Evolutionary conservation across 148 eudicot genomes (phyloP).

Genomic region (Bassia scoparia): DNA sequence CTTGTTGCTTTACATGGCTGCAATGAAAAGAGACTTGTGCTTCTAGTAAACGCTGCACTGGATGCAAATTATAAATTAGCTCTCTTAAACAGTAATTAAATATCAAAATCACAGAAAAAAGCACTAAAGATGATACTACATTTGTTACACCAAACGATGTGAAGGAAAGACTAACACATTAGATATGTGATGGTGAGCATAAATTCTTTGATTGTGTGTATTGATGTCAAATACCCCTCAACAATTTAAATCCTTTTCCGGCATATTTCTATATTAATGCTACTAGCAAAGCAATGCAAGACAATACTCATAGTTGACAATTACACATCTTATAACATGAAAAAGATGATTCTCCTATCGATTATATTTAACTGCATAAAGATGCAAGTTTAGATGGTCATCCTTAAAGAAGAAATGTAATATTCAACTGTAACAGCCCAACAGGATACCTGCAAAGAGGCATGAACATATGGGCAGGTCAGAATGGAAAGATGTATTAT

Average conservation of each 20-base stretch:
- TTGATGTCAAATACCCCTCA: background rate
- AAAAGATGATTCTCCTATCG: too few relatives aligned
- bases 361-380: too few relatives aligned
- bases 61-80: constrained; percentile 35
- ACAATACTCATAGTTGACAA: background rate
- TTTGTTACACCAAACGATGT: background rate
- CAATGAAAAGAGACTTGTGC: constrained; percentile 30
- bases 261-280: background rate
- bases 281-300: background rate
- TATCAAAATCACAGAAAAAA: background rate
- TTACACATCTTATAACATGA: background rate
- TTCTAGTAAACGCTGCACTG: constrained; percentile 53
- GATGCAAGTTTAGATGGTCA: too few relatives aligned
- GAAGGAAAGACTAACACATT: background rate
- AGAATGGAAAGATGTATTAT: too few relatives aligned
- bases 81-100: background rate
- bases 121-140: background rate
- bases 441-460: too few relatives aligned
- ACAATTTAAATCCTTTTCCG: background rate
- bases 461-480: too few relatives aligned
- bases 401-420: too few relatives aligned
- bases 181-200: background rate
- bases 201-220: background rate
- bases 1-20: constrained; percentile 57
- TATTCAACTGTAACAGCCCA: too few relatives aligned